Evolutionary conservation across 352 stramenopile genomes (phyloP), one percentile per base, ranked within the genome.

Genomic region (Pythium brassicae): DNA sequence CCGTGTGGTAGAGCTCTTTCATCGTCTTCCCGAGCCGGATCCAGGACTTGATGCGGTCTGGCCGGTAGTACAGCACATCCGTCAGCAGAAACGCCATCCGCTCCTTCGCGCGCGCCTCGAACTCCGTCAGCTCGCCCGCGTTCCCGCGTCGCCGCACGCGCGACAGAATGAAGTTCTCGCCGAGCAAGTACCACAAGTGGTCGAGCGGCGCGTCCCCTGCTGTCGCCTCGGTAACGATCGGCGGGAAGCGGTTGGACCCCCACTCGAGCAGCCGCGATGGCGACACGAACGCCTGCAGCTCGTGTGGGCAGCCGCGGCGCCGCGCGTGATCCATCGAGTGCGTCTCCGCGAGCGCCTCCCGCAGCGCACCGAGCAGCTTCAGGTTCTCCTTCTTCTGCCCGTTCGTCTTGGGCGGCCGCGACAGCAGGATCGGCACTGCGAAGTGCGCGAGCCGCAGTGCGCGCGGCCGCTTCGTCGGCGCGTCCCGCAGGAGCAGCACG

Each of bases 371-470:
- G 0, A 92, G 67, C 9, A 92, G 48, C 48, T 86, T 86, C 29
- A 86, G 63, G 34, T 83, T 76, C 45, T 92, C 81, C 59, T 85
- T 86, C 65, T 92, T 92, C 50, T 89, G 78, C 0, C 72, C 57
- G 39, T 87, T 92, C 43, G 66, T 89, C 65, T 82, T 87, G 4
- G 75, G 71, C 6, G 71, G 68, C 10, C 65, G 70, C 4, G 71
- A 53, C 9, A 92, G 63, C 46, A 92, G 63, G 34, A 88, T 74
- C 8, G 78, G 78, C 10, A 92, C 66, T 22, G 74, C 68, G 29
- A 89, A 89, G 17, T 66, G 71, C 29, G 72, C 63, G 20, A 92
- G 51, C 0, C 59, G 59, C 9, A 76, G 51, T 10, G 69, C 64
- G 17, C 71, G 47, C 35, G 56, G 19, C 14, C 50, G 61, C 19